Percentiles rank a stretch among this genome's conserved stretches.
These are phyloP conservation scores for Lachancea quebecensis DNA, from an alignment of 805 yeast genomes.

Conservation along the genomic window DNA sequence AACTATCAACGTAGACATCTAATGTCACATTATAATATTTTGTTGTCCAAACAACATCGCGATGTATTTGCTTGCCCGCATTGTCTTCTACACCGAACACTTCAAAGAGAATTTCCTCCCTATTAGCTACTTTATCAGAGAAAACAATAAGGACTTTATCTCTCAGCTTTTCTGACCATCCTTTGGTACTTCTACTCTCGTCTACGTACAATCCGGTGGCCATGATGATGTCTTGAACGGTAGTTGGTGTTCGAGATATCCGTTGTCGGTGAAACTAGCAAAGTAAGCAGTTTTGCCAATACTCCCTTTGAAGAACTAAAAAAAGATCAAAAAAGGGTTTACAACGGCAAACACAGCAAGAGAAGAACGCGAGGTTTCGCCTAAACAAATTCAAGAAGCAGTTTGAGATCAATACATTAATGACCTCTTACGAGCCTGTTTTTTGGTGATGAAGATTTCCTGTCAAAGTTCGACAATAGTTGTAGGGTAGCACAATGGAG, in stretches of 20 bases:
- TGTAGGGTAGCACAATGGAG: neutral
- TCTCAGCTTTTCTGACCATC: neutral
- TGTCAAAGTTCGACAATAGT: too few relatives aligned
- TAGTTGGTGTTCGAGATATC: neutral
- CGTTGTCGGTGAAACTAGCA: neutral
- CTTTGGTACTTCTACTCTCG: too few relatives aligned
- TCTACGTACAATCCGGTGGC: neutral
- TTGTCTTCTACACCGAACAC: neutral
- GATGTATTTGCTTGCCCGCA: conserved; percentile 12
- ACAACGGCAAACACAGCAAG: too few relatives aligned
- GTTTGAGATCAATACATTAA: too few relatives aligned
- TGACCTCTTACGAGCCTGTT: too few relatives aligned
- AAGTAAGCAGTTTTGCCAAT: neutral
- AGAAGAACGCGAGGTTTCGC: too few relatives aligned
- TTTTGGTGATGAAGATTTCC: too few relatives aligned
- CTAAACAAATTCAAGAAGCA: too few relatives aligned
- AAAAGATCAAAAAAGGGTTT: too few relatives aligned
- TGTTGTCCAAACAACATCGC: conserved; percentile 22
- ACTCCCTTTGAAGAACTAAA: too few relatives aligned
- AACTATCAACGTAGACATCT: conserved; percentile 29
- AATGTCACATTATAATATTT: conserved; percentile 28
- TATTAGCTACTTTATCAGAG: conserved; percentile 1
- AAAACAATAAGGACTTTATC: conserved; percentile 12
- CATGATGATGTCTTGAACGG: neutral
- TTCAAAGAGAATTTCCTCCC: neutral